A percentile compares a stretch with the other conserved stretches of the same genome.
Conservation (phyloP, 208 protist genomes). For the Sergeia podlipaevii region DNA sequence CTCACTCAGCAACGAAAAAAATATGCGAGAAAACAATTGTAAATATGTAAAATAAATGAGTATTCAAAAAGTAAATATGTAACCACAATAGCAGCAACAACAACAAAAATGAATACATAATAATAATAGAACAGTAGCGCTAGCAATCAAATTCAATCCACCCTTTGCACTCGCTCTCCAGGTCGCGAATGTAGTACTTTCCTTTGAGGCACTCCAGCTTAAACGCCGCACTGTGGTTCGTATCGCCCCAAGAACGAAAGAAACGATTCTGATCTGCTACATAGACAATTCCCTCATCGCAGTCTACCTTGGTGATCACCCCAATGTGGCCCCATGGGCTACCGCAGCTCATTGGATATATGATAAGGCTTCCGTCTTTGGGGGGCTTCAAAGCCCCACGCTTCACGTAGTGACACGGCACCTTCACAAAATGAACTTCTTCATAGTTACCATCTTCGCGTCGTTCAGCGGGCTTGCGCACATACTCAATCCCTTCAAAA, state of each 20-base stretch:
- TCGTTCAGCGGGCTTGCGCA: constrained; percentile 14
- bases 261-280: constrained; percentile 82
- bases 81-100: no score
- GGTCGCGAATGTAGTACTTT: constrained; percentile 57
- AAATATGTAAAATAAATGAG: no score
- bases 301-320: constrained; percentile 65
- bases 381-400: constrained; percentile 52
- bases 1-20: no score
- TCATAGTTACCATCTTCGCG: neutral
- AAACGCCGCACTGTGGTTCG: constrained; percentile 51
- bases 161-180: constrained; percentile 54
- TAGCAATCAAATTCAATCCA: constrained; percentile 56
- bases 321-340: constrained; percentile 79
- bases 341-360: constrained; percentile 60
- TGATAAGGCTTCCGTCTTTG: constrained; percentile 51
- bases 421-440: constrained; percentile 12
- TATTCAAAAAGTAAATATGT: no score
- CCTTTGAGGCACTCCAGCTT: constrained; percentile 30
- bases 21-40: no score
- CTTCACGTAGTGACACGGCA: constrained; percentile 41
- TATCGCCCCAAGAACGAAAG: constrained; percentile 61
- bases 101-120: no score
- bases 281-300: constrained; percentile 23
- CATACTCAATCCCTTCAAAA: constrained; percentile 23
- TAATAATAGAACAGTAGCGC: neutral